These are phyloP conservation scores for Plantago elongata DNA, from an alignment of 257 asterid species.

Conservation along the genomic window DNA sequence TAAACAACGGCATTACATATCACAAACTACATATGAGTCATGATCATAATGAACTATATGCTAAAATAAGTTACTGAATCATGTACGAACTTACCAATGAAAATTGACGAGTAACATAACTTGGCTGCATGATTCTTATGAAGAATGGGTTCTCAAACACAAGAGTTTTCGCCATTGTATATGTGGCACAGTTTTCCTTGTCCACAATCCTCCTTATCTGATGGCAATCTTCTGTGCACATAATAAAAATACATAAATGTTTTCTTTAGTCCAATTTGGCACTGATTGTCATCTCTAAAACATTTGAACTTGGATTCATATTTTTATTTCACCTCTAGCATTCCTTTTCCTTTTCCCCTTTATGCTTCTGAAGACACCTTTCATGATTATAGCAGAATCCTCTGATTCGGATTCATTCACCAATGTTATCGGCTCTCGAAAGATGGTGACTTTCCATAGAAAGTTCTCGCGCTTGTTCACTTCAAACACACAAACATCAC, in stretches of 20 bases:
- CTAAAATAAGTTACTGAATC: neutral
- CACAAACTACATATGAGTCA: neutral
- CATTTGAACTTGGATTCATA: neutral
- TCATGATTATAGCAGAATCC: neutral
- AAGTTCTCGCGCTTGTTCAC: neutral
- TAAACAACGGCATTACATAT: neutral
- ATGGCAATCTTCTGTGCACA: neutral
- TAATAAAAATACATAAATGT: neutral
- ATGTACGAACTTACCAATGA: neutral
- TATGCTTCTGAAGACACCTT: neutral
- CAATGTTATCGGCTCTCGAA: neutral
- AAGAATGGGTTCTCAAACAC: slow-evolving; percentile 11
- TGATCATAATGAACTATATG: too few relatives aligned
- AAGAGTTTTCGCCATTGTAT: slow-evolving; percentile 16
- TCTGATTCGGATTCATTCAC: neutral
- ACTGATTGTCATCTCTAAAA: too few relatives aligned
- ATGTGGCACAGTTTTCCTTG: slow-evolving; percentile 1
- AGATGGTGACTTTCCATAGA: neutral
- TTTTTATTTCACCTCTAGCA: neutral
- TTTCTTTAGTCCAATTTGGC: neutral
- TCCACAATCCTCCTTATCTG: neutral
- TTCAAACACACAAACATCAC: slow-evolving; percentile 28
- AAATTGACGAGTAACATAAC: slow-evolving; percentile 3
- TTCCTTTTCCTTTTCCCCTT: neutral
- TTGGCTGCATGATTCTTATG: slow-evolving; percentile 23